Base-by-base conservation (phyloP, 2,329 filamentous ascomycete species). In the Penicillium olsonii region DNA sequence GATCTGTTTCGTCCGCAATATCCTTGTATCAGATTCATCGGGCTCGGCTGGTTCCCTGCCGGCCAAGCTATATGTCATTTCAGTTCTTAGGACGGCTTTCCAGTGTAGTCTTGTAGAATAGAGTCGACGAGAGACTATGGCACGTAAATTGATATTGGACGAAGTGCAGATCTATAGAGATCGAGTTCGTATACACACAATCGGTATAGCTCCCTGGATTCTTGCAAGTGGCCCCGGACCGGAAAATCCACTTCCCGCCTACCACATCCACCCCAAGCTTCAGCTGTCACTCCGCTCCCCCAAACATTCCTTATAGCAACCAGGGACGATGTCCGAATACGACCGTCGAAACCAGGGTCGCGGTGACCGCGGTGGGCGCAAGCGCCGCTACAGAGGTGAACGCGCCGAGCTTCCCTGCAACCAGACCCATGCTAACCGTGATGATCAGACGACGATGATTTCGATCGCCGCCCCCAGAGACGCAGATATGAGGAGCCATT, bases 321-420 rank as follows among this genome's bases (percentile, higher is more conserved):
- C 31, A 31, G 47, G 51, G 50, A 52, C 24, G 45, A 55, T 83
- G 80, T 76, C 77, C 46, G 80, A 83, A 54, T 76, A 78, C 62
- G 78, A 81, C 55, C 71, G 85, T 67, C 80, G 80, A 49, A 69
- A 77, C 51, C 75, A 81, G 50, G 76, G 81, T 53, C 72, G 17
- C 5, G 14, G 31, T 15, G 31, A 80, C 64, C 77, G 68, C 51
- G 66, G 66, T 62, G 69, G 68, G 59, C 84, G 87, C 69, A 95
- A 95, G 75, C 81, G 87, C 64, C 83, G 90, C 67, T 87, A 85
- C 67, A 81, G 88, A 88, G 90, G 90, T 92, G 69, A 55, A 51
- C 14, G 45, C 41, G 42, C 26, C 20, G 37, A 42, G 43, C 48
- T 52, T 43, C 38, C 40, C 40, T 45, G 37, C 42, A n/a, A n/a